A percentile compares a stretch with the other conserved stretches of the same genome.
Conservation (phyloP, 257 asterid genomes). For the Dorcoceras hygrometricum region DNA sequence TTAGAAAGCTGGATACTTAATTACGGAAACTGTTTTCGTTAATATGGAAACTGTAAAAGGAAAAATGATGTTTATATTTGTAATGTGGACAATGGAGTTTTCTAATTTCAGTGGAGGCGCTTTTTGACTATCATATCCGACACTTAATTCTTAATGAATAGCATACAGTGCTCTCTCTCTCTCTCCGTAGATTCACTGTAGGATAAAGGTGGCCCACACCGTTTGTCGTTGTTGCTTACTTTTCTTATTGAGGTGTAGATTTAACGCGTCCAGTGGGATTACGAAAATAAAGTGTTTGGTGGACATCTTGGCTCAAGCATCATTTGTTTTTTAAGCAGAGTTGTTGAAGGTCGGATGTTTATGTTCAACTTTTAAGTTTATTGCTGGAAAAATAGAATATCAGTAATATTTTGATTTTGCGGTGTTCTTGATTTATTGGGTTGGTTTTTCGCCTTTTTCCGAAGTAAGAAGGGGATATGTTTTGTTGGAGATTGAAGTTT, state of each 20-base stretch:
- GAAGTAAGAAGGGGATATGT: conserved; percentile 3
- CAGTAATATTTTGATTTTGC: conserved; percentile 8
- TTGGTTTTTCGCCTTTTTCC: not conserved
- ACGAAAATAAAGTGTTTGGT: conserved; percentile 14
- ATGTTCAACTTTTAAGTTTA: conserved; percentile 13
- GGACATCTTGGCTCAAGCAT: conserved; percentile 27
- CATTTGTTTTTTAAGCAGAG: not conserved
- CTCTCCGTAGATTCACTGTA: conserved; percentile 30
- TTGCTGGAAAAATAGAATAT: not conserved
- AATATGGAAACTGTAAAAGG: too few species aligned
- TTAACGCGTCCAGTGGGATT: conserved; percentile 15
- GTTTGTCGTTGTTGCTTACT: conserved; percentile 10
- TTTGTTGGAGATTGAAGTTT: conserved; percentile 3
- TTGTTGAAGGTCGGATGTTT: conserved; percentile 5
- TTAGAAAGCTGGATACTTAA: too few species aligned
- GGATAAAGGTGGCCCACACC: conserved; percentile 34
- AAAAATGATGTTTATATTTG: too few species aligned
- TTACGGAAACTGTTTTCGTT: too few species aligned
- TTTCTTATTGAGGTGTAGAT: conserved; percentile 21
- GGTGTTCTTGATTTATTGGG: conserved; percentile 14
- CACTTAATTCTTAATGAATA: too few species aligned
- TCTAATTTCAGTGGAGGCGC: not conserved
- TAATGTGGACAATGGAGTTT: too few species aligned
- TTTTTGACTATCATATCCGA: too few species aligned
- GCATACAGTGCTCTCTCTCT: conserved; percentile 8